Percentiles rank a stretch among this genome's conserved stretches.
These are phyloP conservation scores for Fusarium sacchari DNA, from an alignment of 2,329 filamentous ascomycete species.

Conservation along the genomic window DNA sequence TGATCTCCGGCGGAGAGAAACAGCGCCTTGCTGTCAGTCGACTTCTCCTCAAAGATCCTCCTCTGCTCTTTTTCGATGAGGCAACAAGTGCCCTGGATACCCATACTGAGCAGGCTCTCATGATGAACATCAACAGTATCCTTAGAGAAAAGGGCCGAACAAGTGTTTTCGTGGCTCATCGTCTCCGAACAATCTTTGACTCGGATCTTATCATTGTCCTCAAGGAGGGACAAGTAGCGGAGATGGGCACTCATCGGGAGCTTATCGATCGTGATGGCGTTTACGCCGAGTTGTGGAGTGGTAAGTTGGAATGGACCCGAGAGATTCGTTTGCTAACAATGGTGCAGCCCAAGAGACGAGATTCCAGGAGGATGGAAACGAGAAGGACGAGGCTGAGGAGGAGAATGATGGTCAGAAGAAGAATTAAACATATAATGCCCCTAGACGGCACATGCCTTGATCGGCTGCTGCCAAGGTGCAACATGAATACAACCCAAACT, in stretches of 20 bases:
- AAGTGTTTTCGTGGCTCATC: conserved; percentile 94
- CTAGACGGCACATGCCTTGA: background rate
- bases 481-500: conserved; percentile 15
- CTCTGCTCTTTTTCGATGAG: conserved; percentile 93
- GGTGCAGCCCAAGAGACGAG: conserved; percentile 69
- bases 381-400: conserved; percentile 50
- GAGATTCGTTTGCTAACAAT: conserved; percentile 12
- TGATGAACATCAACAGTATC: conserved; percentile 93
- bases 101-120: conserved; percentile 89
- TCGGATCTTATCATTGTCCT: conserved; percentile 93
- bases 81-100: conserved; percentile 93
- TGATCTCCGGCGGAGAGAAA: conserved; percentile 96
- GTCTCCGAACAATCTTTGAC: conserved; percentile 92
- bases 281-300: conserved; percentile 91
- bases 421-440: background rate
- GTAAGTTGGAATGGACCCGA: conserved; percentile 58
- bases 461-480: conserved; percentile 7
- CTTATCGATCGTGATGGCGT: conserved; percentile 81
- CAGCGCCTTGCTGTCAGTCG: conserved; percentile 87
- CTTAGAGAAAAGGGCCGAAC: conserved; percentile 88
- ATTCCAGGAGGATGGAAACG: conserved; percentile 59
- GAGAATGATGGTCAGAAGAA: conserved; percentile 13
- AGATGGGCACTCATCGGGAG: conserved; percentile 87
- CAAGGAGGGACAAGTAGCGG: conserved; percentile 83
- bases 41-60: conserved; percentile 87